Evolutionary conservation across 2,329 filamentous ascomycete genomes (phyloP), one percentile per base, ranked within the genome.

Genomic region (Colletotrichum orchidophilum): DNA sequence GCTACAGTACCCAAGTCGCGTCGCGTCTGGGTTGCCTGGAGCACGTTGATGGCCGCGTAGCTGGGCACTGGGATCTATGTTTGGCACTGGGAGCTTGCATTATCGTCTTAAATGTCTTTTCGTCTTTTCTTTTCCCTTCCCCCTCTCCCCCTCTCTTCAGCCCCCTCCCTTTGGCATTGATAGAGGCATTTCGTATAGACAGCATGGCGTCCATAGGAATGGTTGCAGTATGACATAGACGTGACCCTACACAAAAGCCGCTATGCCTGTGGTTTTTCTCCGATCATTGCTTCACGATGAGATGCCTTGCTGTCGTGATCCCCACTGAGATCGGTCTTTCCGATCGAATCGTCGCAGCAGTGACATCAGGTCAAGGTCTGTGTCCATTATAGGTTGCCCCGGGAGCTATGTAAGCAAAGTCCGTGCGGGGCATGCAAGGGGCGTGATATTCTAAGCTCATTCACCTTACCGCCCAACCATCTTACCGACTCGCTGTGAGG

Each of bases 1-100:
- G 83, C 84, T 3, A 86, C 83, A 9, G 83, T 87, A 18, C 83
- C 84, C 2, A 83, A 81, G 66, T 70, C 77, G 55, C 80, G 83
- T 75, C 83, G 90, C 71, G 75, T 91, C 29, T 78, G 79, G 70
- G 89, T 91, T 33, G 90, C 88, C 33, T 91, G 89, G 88, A 84
- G 80, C 74, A 86, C 88, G 7, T 79, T 91, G 79, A 63, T 72
- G 60, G 31, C 31, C 29, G 55, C 68, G 26, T 70, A 62, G 50
- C 26, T 5, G 12, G 11, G 13, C 4, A 7, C 12, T 18, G 3
- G 9, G 33, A 2, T 7, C 9, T 3, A 4, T 24, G 15, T 31
- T 12, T 15, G 18, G 18, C 7, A 8, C 13, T 12, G 6, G 58
- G n/a, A 3, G 46, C n/a, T 3, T n/a, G 42, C 12, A n/a, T 24